Evolutionary conservation across 2,329 filamentous ascomycete species (phyloP).

Genomic region (Colletotrichum costaricense): DNA sequence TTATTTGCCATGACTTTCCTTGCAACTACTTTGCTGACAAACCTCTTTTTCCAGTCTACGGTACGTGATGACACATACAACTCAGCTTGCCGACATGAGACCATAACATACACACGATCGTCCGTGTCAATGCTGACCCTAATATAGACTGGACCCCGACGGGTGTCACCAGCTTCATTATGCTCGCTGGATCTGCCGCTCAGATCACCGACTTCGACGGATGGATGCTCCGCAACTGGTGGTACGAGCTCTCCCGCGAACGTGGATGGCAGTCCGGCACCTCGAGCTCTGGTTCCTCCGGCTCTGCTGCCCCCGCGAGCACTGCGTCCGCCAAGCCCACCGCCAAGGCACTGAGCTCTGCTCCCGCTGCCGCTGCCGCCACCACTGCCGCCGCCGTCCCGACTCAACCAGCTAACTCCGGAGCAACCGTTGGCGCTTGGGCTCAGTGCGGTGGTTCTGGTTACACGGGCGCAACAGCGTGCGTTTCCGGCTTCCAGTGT

Average conservation of each 20-base stretch:
- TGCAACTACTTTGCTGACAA: neutral
- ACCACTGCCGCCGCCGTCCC: neutral
- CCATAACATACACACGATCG: neutral
- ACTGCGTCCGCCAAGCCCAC: neutral
- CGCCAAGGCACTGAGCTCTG: neutral
- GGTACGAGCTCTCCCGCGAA: conserved; percentile 48
- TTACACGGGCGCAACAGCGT: conserved; percentile 41
- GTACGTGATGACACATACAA: neutral
- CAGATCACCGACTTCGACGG: conserved; percentile 59
- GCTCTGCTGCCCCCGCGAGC: neutral
- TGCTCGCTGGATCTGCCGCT: conserved; percentile 55
- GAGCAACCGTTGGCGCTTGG: conserved; percentile 30
- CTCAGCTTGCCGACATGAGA: neutral
- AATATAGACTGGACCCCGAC: conserved; percentile 53
- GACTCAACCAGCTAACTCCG: conserved; percentile 13
- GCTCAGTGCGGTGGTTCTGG: conserved; percentile 43
- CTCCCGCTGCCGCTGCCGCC: neutral
- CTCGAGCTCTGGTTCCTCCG: conserved; percentile 1
- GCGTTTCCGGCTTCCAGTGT: conserved; percentile 40
- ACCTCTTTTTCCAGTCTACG: conserved; percentile 12
- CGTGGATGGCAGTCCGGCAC: conserved; percentile 41
- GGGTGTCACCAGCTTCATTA: conserved; percentile 55
- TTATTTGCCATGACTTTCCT: neutral
- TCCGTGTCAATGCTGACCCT: neutral
- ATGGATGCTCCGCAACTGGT: conserved; percentile 62